These are phyloP conservation scores for Eimeria brunetti DNA, from an alignment of 169 alveolate genomes.

Conservation along the genomic window DNA sequence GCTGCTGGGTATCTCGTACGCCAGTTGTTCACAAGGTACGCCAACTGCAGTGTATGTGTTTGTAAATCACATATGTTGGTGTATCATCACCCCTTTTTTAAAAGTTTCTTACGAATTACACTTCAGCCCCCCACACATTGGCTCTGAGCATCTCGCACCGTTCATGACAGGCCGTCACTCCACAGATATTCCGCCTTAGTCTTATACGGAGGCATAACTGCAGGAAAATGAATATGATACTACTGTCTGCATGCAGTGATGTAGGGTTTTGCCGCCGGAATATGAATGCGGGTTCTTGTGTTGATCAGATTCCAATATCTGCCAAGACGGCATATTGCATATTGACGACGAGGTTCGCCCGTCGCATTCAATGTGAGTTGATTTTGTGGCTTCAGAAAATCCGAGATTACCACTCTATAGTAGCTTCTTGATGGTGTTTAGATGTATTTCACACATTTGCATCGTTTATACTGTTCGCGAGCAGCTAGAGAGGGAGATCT, in stretches of 20 bases:
- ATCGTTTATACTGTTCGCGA: no score
- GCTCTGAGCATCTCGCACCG: background rate
- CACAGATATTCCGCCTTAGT: background rate
- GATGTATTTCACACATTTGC: no score
- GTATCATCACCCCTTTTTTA: background rate
- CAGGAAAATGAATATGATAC: background rate
- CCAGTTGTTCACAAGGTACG: constrained; percentile 17
- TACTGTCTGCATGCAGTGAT: background rate
- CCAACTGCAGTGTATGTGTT: background rate
- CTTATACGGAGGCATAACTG: background rate
- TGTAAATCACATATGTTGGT: background rate
- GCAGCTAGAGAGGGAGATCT: background rate
- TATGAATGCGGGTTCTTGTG: background rate
- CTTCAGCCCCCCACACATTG: background rate
- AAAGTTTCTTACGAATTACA: background rate
- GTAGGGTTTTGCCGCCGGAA: background rate
- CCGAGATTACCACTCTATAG: no score
- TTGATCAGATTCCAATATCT: constrained; percentile 6
- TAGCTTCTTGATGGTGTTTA: no score
- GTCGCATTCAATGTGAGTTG: constrained; percentile 30
- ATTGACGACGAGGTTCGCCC: constrained; percentile 48
- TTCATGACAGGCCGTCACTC: background rate
- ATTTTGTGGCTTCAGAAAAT: background rate
- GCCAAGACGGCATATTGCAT: constrained; percentile 31
- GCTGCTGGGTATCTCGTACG: constrained; percentile 91